Evolutionary conservation across 345 rosid species (phyloP), one percentile per base, ranked within the genome.

Genomic region (Eucalyptus guilfoylei): DNA sequence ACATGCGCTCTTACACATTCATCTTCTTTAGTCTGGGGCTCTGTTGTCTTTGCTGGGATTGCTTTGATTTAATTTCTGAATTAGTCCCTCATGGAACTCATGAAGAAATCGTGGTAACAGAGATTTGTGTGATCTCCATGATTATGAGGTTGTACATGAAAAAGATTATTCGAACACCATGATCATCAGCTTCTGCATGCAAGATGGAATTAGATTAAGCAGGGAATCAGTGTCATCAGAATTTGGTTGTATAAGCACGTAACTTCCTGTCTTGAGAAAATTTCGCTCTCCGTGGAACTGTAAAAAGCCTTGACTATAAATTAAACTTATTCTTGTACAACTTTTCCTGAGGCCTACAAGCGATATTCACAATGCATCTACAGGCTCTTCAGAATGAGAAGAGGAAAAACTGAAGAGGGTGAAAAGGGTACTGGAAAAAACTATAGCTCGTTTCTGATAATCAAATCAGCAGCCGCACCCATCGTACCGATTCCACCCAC

Each of bases 401-500:
- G 48, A 80, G 34, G 48, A 58, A 52, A 80, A 54, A 40, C 32
- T 76, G 83, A 72, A 72, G 47, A 76, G 83, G 42, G 14, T 72
- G 47, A 37, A 76, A 72, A 40, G 47, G 83, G 83, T 76, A 67
- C 12, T 28, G 49, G 72, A 23, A 14, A 89, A 69, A 80, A 85
- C 86, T 72, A 87, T 42, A 76, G 67, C 67, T 80, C 81, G 23
- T 87, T 88, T 14, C 67, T 85, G 30, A 90, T 58, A 32, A 98
- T 91, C 88, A 96, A 95, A 88, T 96, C 96, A 88, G 96, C 93
- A 30, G 99, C 99, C 40, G 93, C 92, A 23, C 95, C 96, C 96
- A 98, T 96, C 7, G 97, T 90, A 42, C 90, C 91, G n/a, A 90
- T n/a, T 47, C 99, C 99, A 45, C 99, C 99, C 76, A 91, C 92